Conservation (phyloP, 805 yeast genomes). For the Candida schatavii region DNA sequence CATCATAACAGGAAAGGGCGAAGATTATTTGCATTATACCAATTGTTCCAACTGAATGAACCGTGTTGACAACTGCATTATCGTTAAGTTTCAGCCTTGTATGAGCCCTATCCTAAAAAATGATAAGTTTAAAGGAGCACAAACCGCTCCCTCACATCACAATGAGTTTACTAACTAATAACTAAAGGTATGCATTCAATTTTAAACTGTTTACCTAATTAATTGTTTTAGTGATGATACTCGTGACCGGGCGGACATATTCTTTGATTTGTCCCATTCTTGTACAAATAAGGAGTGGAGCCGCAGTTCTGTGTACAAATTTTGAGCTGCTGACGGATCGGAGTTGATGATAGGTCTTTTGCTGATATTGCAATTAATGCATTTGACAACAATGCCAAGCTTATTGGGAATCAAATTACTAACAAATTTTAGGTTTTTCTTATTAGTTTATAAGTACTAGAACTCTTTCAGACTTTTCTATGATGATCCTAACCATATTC, state of each 20-base stretch:
- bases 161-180: too few species aligned
- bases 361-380: slow-evolving; percentile 23
- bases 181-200: too few species aligned
- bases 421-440: slow-evolving; percentile 16
- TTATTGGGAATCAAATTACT: slow-evolving; percentile 6
- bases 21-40: slow-evolving; percentile 50
- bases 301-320: slow-evolving; percentile 46
- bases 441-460: slow-evolving; percentile 14
- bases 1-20: too few species aligned
- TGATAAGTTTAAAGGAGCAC: background rate
- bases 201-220: too few species aligned
- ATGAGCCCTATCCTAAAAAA: slow-evolving; percentile 31
- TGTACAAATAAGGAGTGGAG: slow-evolving; percentile 44
- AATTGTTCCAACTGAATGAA: slow-evolving; percentile 51
- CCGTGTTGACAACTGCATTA: slow-evolving; percentile 49
- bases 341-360: slow-evolving; percentile 48
- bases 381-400: background rate
- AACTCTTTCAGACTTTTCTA: slow-evolving; percentile 16
- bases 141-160: too few species aligned
- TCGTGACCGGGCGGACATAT: slow-evolving; percentile 55
- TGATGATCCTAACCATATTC: slow-evolving; percentile 45
- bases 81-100: slow-evolving; percentile 56
- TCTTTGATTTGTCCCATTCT: slow-evolving; percentile 33
- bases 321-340: slow-evolving; percentile 37
- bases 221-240: slow-evolving; percentile 36